Evolutionary conservation across 495 filamentous ascomycete genomes (phyloP).

Genomic region (Aspergillus asperescens): DNA sequence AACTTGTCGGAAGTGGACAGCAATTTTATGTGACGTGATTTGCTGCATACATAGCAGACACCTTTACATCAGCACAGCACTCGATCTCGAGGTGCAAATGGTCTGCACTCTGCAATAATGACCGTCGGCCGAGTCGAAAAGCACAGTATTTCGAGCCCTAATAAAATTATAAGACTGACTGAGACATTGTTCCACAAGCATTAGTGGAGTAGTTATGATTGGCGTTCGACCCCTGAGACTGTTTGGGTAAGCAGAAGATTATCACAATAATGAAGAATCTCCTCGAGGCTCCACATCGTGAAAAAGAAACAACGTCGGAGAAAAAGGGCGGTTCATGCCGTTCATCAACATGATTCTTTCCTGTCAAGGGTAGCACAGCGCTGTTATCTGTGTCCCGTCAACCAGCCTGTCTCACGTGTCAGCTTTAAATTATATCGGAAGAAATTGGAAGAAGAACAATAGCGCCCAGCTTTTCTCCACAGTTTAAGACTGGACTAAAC

Average conservation of each 20-base stretch:
- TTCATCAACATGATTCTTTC: not conserved
- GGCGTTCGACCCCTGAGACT: not conserved
- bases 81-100: no score
- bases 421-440: constrained; percentile 2
- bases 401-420: not conserved
- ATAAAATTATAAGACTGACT: not conserved
- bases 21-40: no score
- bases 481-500: not conserved
- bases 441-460: constrained; percentile 6
- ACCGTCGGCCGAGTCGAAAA: no score
- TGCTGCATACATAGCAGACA: no score
- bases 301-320: not conserved
- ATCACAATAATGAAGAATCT: not conserved
- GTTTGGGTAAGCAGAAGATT: constrained; percentile 4
- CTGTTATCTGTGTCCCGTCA: not conserved
- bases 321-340: not conserved
- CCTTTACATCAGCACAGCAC: no score
- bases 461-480: not conserved
- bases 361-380: not conserved
- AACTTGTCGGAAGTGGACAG: no score
- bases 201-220: constrained; percentile 3
- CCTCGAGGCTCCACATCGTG: not conserved
- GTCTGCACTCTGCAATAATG: no score
- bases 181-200: not conserved
- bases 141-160: no score